Evolutionary conservation across 768 basidiomycete genomes (phyloP).

Genomic region (Rhizopogon vinicolor): DNA sequence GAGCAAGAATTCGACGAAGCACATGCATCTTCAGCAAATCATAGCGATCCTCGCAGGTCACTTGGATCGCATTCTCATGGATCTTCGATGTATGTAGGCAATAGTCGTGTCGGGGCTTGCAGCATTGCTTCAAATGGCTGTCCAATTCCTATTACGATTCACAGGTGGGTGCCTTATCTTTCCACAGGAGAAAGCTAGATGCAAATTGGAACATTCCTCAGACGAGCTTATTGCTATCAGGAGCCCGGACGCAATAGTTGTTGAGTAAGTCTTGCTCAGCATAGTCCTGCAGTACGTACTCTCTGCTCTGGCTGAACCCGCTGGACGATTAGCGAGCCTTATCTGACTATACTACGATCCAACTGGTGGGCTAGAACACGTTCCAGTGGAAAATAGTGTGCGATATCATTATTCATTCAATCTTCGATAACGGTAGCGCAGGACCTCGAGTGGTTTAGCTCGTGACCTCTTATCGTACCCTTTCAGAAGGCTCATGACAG

Average conservation of each 20-base stretch:
- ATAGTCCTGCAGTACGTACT: constrained; percentile 30
- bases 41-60: constrained; percentile 41
- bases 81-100: constrained; percentile 35
- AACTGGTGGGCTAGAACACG: constrained; percentile 48
- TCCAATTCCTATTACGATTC: constrained; percentile 48
- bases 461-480: constrained; percentile 49
- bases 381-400: constrained; percentile 41
- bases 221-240: constrained; percentile 14
- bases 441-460: constrained; percentile 43
- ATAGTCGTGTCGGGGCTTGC: constrained; percentile 49
- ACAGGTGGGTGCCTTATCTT: too few relatives aligned
- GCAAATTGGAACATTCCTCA: constrained; percentile 3
- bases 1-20: constrained; percentile 43
- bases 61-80: too few relatives aligned
- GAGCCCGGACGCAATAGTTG: constrained; percentile 39
- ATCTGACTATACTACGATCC: constrained; percentile 27
- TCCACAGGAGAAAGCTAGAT: too few relatives aligned
- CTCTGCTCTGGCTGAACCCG: constrained; percentile 35
- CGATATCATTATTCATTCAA: constrained; percentile 38
- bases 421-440: constrained; percentile 26
- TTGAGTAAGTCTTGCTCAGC: constrained; percentile 51
- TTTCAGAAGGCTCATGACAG: constrained; percentile 9
- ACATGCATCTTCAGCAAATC: constrained; percentile 42
- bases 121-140: constrained; percentile 42
- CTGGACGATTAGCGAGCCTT: constrained; percentile 29